These are phyloP conservation scores for Yarrowia sp. DNA, from an alignment of 805 yeast species.

Conservation along the genomic window DNA sequence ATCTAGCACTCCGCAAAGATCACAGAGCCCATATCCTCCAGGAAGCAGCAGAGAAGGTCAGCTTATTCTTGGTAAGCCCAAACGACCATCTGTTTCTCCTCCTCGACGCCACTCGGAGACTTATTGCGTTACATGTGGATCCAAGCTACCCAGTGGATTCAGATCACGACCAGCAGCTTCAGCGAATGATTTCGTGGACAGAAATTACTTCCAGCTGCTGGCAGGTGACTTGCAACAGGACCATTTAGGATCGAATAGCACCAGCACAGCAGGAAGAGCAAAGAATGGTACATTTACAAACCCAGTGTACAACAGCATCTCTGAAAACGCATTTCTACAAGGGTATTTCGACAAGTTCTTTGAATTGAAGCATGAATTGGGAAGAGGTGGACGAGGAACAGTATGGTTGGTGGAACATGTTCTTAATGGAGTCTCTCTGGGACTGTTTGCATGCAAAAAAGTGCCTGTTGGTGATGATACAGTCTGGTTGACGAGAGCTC, in stretches of 20 bases:
- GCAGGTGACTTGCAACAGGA: slow-evolving; percentile 19
- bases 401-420: slow-evolving; percentile 85
- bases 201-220: slow-evolving; percentile 32
- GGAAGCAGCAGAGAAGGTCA: slow-evolving; percentile 9
- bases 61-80: slow-evolving; percentile 10
- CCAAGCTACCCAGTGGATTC: slow-evolving; percentile 20
- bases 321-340: slow-evolving; percentile 65
- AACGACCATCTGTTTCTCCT: neutral
- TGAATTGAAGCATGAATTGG: slow-evolving; percentile 63
- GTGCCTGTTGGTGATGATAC: slow-evolving; percentile 82
- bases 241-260: neutral
- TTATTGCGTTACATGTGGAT: slow-evolving; percentile 23
- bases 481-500: slow-evolving; percentile 69
- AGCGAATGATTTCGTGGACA: slow-evolving; percentile 10
- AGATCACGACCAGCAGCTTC: neutral
- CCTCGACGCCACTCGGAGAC: slow-evolving; percentile 26
- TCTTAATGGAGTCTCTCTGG: slow-evolving; percentile 73
- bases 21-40: slow-evolving; percentile 1
- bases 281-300: neutral
- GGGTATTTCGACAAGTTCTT: slow-evolving; percentile 80
- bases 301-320: slow-evolving; percentile 41
- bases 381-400: slow-evolving; percentile 84
- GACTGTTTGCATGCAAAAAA: slow-evolving; percentile 83
- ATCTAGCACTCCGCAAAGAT: slow-evolving; percentile 20
- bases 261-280: neutral